Evolutionary conservation across 2,329 filamentous ascomycete genomes (phyloP), one percentile per base, ranked within the genome.

Genomic region (Fusarium concolor): DNA sequence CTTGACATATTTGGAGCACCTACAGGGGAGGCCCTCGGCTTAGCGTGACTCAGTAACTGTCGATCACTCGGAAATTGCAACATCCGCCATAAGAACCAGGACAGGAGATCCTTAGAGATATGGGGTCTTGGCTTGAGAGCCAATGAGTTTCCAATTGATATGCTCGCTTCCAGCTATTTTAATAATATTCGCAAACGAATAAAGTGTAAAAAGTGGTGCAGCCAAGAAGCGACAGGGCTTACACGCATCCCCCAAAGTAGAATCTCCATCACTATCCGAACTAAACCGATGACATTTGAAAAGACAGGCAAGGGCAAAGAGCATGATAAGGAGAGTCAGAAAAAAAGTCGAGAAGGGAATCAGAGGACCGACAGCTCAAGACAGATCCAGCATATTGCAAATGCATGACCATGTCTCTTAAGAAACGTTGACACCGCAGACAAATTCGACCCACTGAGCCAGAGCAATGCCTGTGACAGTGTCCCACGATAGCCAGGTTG

Each of bases 61-160:
- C 57, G 59, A 62, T 62, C 57, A 22, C 37, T 56, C 59, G 56
- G 59, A 62, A 28, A 45, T 62, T 62, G 47, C 49, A 55, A 37
- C 37, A 46, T 28, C 56, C 56, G 57, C 38, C 31, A 37, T 33
- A 35, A 35, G 17, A 38, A 59, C 31, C 43, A 18, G 15, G 29
- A 20, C 29, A 55, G 11, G n/a, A 62, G 33, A 29, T 26, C 28
- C 39, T 17, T 26, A 2, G 8, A 37, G 35, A 10, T 41, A 37
- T 14, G 44, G 31, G 15, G 28, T 33, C 28, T 28, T 38, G 3
- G 3, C 24, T 28, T 5, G 6, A 33, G 35, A 14, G 11, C 57
- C 41, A 56, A 41, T 41, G 10, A n/a, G 28, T 26, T 31, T 28
- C 35, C 17, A 28, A 37, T 42, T 28, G 17, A 54, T n/a, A 10